Evolutionary conservation across 257 asterid species (phyloP), one percentile per base, ranked within the genome.

Genomic region (Solanum medicagineum): DNA sequence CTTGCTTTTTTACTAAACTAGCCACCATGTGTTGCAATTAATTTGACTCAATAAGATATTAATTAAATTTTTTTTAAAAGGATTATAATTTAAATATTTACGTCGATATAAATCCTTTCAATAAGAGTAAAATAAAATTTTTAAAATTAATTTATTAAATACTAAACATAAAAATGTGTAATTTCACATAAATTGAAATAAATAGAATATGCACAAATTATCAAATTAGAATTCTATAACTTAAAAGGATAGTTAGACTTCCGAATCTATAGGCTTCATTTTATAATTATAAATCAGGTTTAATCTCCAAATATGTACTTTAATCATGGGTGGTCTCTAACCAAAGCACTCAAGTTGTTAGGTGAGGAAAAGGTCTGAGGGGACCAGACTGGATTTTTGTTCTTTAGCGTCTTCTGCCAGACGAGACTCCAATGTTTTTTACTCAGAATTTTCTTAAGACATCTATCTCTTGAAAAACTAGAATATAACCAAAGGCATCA

Each of bases 401-500:
- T 69, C 26, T 69, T 69, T 40, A 36, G 77, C 49, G 51, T 69
- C 77, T 69, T 69, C 14, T 40, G 77, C 8, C 51, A 69, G 77
- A 68, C 75, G 16, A 32, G 47, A 68, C 22, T 32, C 20, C 26
- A 24, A 26, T 36, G 26, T 26, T 26, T 11, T 22, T 62, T 65
- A 65, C n/a, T 26, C 45, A 16, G 32, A 29, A 29, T 65, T 65
- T 44, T 65, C 73, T 10, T 1, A 63, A 63, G 40, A 11, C 6
- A 63, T 24, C 19, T 63, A 63, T 65, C 44, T 65, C 44, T 66
- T 15, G 75, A 32, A 68, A 68, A 68, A 1, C 20, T 36, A 7
- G 77, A 69, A 69, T 69, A 69, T 69, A 69, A 36, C 24, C 51
- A 69, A 69, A 36, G 12, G 51, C 77, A 69, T 16, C 51, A 69